phyloP scores from a whole-genome alignment of 2,329 filamentous ascomycete species.

The Diaporthe citrichinensis region DNA sequence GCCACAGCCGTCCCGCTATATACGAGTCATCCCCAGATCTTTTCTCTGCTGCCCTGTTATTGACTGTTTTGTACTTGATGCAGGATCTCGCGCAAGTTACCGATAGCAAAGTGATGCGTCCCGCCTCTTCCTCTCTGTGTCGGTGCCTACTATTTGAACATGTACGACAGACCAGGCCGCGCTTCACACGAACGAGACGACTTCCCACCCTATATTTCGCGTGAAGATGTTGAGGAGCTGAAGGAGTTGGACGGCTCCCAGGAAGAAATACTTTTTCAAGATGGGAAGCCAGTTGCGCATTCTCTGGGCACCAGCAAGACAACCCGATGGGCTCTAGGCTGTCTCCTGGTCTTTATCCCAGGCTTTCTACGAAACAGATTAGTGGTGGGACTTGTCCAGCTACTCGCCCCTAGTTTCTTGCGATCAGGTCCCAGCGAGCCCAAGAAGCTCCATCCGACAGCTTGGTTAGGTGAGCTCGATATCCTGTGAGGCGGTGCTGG shows the following conservation, averaged over 20 bases:
- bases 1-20: conserved; percentile 1
- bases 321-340: not conserved
- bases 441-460: conserved; percentile 38
- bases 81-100: not conserved
- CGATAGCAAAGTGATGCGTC: not conserved
- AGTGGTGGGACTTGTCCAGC: not conserved
- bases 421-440: conserved; percentile 5
- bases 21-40: conserved; percentile 2
- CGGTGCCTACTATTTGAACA: not conserved
- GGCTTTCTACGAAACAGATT: conserved; percentile 16
- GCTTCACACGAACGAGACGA: conserved; percentile 10
- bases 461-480: conserved; percentile 39
- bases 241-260: conserved; percentile 6
- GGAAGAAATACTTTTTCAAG: not conserved
- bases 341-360: conserved; percentile 1
- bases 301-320: conserved; percentile 1
- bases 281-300: not conserved
- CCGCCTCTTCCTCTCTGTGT: not conserved
- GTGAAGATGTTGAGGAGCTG: conserved; percentile 26
- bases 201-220: conserved; percentile 14
- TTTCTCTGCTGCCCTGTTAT: not conserved
- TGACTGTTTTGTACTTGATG: not conserved
- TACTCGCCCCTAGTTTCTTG: conserved; percentile 38
- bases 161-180: conserved; percentile 6
- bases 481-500: not conserved